These are phyloP conservation scores for Guadua angustifolia DNA, from an alignment of 176 grass and related monocot species.

Conservation along the genomic window DNA sequence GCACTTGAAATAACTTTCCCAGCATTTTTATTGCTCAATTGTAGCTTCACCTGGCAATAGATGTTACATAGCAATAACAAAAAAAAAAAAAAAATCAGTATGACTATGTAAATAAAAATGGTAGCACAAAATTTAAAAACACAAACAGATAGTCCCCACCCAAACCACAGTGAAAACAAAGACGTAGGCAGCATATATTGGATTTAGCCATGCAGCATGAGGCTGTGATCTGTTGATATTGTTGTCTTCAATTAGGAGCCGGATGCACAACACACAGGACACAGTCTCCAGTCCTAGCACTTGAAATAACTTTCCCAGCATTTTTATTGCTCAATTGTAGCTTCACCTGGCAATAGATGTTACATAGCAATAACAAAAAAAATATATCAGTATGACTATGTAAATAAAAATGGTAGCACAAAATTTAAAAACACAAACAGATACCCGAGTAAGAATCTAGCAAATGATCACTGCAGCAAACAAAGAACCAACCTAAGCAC, in stretches of 20 bases:
- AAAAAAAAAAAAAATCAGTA: constrained; percentile 22
- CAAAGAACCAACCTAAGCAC: neutral
- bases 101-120: neutral
- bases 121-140: neutral
- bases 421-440: neutral
- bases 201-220: constrained; percentile 34
- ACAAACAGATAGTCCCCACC: constrained; percentile 29
- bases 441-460: constrained; percentile 1
- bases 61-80: neutral
- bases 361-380: too few relatives aligned
- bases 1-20: constrained; percentile 41
- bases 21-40: constrained; percentile 7
- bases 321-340: constrained; percentile 26
- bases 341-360: constrained; percentile 40
- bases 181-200: constrained; percentile 52
- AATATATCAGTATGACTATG: constrained; percentile 8
- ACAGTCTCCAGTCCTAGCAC: constrained; percentile 32
- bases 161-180: constrained; percentile 43
- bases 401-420: neutral
- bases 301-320: constrained; percentile 33
- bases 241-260: constrained; percentile 34
- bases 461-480: neutral
- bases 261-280: neutral
- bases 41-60: constrained; percentile 46
- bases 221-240: constrained; percentile 37